These are phyloP conservation scores for Starmerella etchellsii DNA, from an alignment of 805 yeast species.

Conservation along the genomic window DNA sequence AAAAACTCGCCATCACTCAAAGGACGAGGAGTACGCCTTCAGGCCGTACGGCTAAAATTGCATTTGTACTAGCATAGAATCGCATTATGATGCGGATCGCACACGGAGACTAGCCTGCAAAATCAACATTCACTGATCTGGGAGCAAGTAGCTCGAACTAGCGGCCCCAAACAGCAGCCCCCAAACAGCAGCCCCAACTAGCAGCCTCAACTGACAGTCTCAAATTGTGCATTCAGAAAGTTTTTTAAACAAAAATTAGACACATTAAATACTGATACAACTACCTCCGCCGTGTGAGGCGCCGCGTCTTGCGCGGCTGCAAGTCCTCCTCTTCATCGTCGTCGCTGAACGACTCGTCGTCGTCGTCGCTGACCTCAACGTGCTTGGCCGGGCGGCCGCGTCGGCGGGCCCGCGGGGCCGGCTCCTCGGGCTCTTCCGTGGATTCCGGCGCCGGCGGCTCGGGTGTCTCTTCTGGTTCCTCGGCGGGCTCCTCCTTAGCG, in stretches of 20 bases:
- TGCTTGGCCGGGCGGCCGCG: background rate
- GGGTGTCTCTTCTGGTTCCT: background rate
- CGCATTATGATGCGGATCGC: too few species aligned
- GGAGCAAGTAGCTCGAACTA: too few species aligned
- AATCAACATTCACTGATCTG: too few species aligned
- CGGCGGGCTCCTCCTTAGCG: background rate
- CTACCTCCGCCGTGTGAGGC: background rate
- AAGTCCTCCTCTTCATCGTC: background rate
- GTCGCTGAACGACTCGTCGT: slow-evolving; percentile 5
- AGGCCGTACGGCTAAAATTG: slow-evolving; percentile 12
- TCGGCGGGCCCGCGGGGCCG: background rate
- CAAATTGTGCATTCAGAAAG: too few species aligned
- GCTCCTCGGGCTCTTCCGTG: background rate
- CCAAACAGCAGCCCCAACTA: too few species aligned
- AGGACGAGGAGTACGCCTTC: slow-evolving; percentile 13
- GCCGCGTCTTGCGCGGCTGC: background rate
- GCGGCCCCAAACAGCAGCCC: too few species aligned
- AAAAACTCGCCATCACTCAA: background rate
- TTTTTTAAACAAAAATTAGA: too few species aligned
- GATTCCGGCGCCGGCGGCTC: background rate
- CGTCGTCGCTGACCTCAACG: background rate
- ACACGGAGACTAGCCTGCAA: too few species aligned
- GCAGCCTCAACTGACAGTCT: too few species aligned
- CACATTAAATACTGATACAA: too few species aligned
- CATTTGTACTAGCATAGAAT: too few species aligned